phyloP scores from a whole-genome alignment of 2,329 filamentous ascomycete genomes.

The Chaetomium olivaceum region DNA sequence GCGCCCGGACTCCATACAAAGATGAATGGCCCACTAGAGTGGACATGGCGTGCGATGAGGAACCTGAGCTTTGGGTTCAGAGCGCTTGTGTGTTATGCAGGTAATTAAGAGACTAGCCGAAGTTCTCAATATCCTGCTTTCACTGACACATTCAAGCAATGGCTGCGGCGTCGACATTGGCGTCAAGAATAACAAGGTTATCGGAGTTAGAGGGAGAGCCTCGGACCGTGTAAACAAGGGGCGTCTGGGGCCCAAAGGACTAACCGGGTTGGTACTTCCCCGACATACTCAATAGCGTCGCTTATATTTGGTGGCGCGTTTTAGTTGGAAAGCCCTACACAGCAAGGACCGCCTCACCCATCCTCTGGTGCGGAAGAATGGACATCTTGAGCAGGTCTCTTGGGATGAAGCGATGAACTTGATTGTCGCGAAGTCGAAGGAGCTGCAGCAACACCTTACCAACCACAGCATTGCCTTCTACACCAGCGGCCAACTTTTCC shows the following conservation, averaged over 20 bases:
- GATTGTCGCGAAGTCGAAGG: conserved; percentile 38
- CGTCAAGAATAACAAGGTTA: conserved; percentile 40
- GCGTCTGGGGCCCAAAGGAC: conserved; percentile 39
- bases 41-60: conserved; percentile 36
- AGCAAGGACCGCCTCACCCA: conserved; percentile 38
- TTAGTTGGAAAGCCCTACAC: conserved; percentile 35
- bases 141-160: conserved; percentile 34
- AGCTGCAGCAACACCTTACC: conserved; percentile 37
- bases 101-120: neutral
- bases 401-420: conserved; percentile 44
- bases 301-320: neutral
- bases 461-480: conserved; percentile 44
- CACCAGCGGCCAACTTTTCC: conserved; percentile 42
- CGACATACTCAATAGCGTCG: neutral
- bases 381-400: conserved; percentile 38
- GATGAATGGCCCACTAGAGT: conserved; percentile 40
- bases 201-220: conserved; percentile 40
- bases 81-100: conserved; percentile 41
- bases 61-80: conserved; percentile 42
- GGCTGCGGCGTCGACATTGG: conserved; percentile 41
- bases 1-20: conserved; percentile 37
- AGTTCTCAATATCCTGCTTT: no score
- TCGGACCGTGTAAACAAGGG: conserved; percentile 41
- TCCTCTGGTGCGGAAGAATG: conserved; percentile 39
- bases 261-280: conserved; percentile 35